Evolutionary conservation across 495 filamentous ascomycete species (phyloP).

Genomic region (Neurospora sp.): DNA sequence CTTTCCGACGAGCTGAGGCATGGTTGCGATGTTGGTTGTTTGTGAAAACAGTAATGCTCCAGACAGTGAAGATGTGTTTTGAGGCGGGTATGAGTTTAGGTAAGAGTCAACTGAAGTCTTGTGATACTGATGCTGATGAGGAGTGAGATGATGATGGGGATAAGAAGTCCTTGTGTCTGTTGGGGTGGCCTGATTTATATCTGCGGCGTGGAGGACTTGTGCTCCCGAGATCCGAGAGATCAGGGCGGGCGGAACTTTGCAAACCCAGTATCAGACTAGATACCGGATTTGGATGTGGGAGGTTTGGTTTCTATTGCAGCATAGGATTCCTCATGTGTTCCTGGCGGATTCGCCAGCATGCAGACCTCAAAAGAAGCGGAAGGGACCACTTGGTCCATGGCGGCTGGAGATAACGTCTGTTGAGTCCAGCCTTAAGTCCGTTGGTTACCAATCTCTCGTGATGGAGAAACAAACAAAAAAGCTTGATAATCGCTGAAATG

Average conservation of each 20-base stretch:
- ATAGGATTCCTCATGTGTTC: background rate
- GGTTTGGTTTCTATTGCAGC: background rate
- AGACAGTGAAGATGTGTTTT: background rate
- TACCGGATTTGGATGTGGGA: background rate
- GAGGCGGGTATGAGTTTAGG: background rate
- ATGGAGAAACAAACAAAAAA: background rate
- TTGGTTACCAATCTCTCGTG: background rate
- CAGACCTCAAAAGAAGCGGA: background rate
- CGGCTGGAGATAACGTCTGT: background rate
- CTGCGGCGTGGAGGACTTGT: background rate
- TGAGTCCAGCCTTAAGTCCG: background rate
- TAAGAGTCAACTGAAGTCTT: background rate
- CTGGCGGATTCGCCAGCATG: background rate
- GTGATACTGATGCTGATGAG: background rate
- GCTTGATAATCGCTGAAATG: background rate
- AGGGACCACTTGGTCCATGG: background rate
- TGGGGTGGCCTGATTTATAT: background rate
- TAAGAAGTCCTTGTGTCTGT: background rate
- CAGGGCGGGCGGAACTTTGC: background rate
- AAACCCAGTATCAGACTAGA: background rate
- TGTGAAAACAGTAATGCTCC: background rate
- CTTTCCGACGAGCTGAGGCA: slow-evolving; percentile 37
- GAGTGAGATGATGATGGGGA: background rate
- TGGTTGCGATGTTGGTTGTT: slow-evolving; percentile 4
- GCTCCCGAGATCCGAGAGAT: background rate